phyloP scores from a whole-genome alignment of 2,329 filamentous ascomycete genomes.

The Parastagonospora nodorum region DNA sequence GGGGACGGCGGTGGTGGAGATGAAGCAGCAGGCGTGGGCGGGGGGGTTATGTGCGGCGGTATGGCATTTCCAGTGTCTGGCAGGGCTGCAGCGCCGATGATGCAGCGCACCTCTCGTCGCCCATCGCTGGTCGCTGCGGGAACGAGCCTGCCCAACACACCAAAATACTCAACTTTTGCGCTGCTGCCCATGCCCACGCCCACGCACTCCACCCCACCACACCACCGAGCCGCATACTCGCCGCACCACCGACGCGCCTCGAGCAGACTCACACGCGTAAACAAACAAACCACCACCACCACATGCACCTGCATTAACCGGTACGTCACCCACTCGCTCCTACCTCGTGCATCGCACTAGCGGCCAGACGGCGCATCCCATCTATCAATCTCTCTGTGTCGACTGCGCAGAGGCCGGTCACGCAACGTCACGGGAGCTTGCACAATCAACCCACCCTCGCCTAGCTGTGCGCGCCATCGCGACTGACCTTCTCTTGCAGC shows the following conservation, averaged over 20 bases:
- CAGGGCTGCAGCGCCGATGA: slow-evolving; percentile 1
- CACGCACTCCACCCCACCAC: background rate
- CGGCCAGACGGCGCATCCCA: slow-evolving; percentile 1
- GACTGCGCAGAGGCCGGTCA: background rate
- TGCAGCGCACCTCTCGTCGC: background rate
- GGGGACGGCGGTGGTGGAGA: background rate
- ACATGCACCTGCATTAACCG: background rate
- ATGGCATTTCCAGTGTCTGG: slow-evolving; percentile 1
- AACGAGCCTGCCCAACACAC: slow-evolving; percentile 7
- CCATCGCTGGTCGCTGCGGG: background rate
- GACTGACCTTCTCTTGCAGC: slow-evolving; percentile 7
- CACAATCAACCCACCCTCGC: background rate
- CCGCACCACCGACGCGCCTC: background rate
- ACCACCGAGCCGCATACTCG: background rate
- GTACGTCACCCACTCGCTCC: slow-evolving; percentile 4
- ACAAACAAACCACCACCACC: background rate
- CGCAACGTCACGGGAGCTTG: background rate
- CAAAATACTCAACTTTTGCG: slow-evolving; percentile 4
- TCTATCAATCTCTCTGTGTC: background rate
- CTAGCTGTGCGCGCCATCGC: background rate
- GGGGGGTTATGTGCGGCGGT: slow-evolving; percentile 4
- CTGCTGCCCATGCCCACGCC: background rate
- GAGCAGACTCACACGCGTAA: background rate
- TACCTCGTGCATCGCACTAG: slow-evolving; percentile 2
- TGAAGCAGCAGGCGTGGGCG: background rate